Conservation (phyloP, 139 green algal species). For the Desmodesmus armatus region DNA sequence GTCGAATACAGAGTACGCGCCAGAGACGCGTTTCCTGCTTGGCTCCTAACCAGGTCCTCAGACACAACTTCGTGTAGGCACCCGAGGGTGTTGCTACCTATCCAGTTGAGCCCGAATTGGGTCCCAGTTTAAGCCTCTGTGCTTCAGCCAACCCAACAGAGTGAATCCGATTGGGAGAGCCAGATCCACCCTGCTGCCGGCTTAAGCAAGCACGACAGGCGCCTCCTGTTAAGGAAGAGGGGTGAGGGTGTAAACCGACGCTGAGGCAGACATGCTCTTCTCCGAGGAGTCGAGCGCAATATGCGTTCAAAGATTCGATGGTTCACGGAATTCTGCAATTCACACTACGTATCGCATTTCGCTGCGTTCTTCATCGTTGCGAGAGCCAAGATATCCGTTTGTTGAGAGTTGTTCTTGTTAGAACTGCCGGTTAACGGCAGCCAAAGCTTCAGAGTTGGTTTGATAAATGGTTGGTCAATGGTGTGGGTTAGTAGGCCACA, state of each 20-base stretch:
- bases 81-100: constrained; percentile 48
- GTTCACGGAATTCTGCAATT: constrained; percentile 95
- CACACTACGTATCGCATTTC: constrained; percentile 96
- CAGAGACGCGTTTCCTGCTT: constrained; percentile 39
- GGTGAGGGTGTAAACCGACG: constrained; percentile 75
- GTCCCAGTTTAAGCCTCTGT: constrained; percentile 58
- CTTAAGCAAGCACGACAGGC: background rate
- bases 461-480: constrained; percentile 36
- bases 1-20: constrained; percentile 62
- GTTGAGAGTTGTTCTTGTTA: constrained; percentile 83
- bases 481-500: background rate
- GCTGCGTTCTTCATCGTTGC: constrained; percentile 95
- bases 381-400: constrained; percentile 91
- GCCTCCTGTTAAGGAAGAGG: constrained; percentile 26
- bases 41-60: constrained; percentile 46
- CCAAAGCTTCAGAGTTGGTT: constrained; percentile 48
- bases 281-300: constrained; percentile 87
- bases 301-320: constrained; percentile 96
- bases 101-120: constrained; percentile 61
- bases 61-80: constrained; percentile 40
- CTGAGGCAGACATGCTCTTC: constrained; percentile 92
- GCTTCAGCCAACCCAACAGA: constrained; percentile 59
- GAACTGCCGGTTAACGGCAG: constrained; percentile 48
- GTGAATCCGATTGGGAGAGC: constrained; percentile 48
- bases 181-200: constrained; percentile 52